Evolutionary conservation across 306 rosid genomes (phyloP), one percentile per base, ranked within the genome.

Genomic region (Quercus wislizeni): DNA sequence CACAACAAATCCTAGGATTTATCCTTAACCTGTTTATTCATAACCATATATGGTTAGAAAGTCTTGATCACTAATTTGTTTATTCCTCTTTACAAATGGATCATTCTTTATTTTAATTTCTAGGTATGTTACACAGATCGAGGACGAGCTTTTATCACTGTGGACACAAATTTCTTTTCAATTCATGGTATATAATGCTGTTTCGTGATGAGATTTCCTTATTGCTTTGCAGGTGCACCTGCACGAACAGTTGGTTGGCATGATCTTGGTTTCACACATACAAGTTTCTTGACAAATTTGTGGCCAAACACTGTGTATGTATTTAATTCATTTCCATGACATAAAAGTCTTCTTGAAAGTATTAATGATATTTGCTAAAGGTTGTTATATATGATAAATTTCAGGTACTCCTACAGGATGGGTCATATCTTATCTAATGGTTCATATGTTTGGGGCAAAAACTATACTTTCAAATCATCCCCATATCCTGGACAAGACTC

Each of bases 201-300:
- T 23, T 23, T 23, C 23, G 23, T 23, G 23, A 23, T 23, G 65
- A 43, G 49, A 21, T 64, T 80, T 58, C 62, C 58, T 76, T 77
- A 67, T 71, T 58, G 62, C 73, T 73, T 52, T 25, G 68, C 74
- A 94, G 98, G 93, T 87, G 70, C 92, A 82, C 97, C 98, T 18
- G 98, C 98, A 55, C 67, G 84, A 52, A 91, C 94, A n/a, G 96
- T 94, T 68, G 99, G 97, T 11, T 92, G 97, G 98, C 97, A 96
- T 54, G 94, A 93, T 78, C 97, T 94, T 51, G 97, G 99, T 77
- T 93, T 89, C 83, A 91, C 91, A 79, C 98, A 93, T 82, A 95
- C 98, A 6, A 86, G 99, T 81, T 91, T 89, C 88, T 91, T 95
- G 17, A 90, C 79, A 80, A 59, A 82, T 43, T 85, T 93, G 57